Evolutionary conservation across 2,329 filamentous ascomycete genomes (phyloP).

Genomic region (Bipolaris zeicola): DNA sequence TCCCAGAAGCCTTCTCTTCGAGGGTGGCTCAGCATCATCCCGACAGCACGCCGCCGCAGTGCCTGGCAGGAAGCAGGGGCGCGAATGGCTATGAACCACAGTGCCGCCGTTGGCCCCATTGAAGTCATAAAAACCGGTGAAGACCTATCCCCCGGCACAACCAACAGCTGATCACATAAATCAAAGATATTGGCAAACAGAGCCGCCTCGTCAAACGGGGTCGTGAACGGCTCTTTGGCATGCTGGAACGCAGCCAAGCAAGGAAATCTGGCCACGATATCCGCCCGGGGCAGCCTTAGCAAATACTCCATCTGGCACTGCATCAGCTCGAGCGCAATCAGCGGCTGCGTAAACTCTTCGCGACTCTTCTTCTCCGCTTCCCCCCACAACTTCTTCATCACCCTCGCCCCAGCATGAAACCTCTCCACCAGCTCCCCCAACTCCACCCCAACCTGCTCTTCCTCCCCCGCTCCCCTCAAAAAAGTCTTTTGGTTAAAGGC

Average conservation of each 20-base stretch:
- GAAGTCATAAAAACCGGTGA: slow-evolving; percentile 36
- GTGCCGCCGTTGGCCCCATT: slow-evolving; percentile 30
- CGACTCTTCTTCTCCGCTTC: not conserved
- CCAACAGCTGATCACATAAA: slow-evolving; percentile 19
- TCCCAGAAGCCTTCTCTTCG: slow-evolving; percentile 58
- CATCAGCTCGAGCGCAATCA: slow-evolving; percentile 19
- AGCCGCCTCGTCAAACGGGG: slow-evolving; percentile 23
- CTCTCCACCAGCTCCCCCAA: slow-evolving; percentile 12
- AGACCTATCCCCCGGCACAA: slow-evolving; percentile 4
- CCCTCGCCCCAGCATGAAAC: slow-evolving; percentile 9
- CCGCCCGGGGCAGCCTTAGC: slow-evolving; percentile 18
- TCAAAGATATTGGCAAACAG: slow-evolving; percentile 25
- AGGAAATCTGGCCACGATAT: slow-evolving; percentile 16
- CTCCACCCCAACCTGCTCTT: slow-evolving; percentile 16
- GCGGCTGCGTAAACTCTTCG: slow-evolving; percentile 3
- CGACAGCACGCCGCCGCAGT: slow-evolving; percentile 33
- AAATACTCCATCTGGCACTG: slow-evolving; percentile 22
- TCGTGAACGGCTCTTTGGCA: slow-evolving; percentile 16
- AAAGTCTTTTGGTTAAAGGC: slow-evolving; percentile 31
- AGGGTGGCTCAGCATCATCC: slow-evolving; percentile 34
- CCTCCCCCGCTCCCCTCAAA: slow-evolving; percentile 14
- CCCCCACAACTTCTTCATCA: slow-evolving; percentile 13
- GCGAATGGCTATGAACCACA: slow-evolving; percentile 35
- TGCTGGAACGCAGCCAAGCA: slow-evolving; percentile 13
- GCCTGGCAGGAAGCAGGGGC: slow-evolving; percentile 24